Conservation (phyloP, 345 rosid genomes). For the Eucalyptus coolabah region DNA sequence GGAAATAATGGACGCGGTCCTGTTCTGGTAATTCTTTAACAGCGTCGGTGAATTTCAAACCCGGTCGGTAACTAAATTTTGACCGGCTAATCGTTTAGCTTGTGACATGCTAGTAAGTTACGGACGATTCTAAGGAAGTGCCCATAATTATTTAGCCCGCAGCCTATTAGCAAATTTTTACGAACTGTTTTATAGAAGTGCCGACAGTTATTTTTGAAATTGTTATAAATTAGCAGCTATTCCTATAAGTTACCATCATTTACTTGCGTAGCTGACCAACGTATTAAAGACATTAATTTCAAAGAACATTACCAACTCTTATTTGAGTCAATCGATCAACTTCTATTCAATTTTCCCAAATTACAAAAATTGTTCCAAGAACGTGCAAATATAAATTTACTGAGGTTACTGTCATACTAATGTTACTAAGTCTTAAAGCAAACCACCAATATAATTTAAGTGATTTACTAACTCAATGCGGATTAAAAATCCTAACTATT, state of each 20-base stretch:
- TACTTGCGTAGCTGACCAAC: neutral
- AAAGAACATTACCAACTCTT: neutral
- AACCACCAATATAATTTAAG: neutral
- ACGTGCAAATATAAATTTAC: neutral
- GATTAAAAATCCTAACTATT: neutral
- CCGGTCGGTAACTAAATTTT: neutral
- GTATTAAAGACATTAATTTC: neutral
- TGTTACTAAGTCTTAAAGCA: neutral
- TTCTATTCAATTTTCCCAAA: neutral
- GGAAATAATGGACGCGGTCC: neutral
- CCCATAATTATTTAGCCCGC: neutral
- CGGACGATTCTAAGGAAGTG: neutral
- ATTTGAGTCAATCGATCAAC: neutral
- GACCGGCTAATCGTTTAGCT: neutral
- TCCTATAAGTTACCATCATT: neutral
- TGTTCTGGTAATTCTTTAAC: neutral
- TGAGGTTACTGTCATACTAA: neutral
- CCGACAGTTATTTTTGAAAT: too few species aligned
- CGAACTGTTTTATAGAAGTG: neutral
- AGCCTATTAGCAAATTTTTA: neutral
- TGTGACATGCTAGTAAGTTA: neutral
- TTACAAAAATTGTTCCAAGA: neutral
- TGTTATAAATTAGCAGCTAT: neutral
- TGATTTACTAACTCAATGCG: neutral
- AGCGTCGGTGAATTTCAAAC: neutral